Evolutionary conservation across 2,329 filamentous ascomycete genomes (phyloP).

Genomic region (Alternaria gansuensis): DNA sequence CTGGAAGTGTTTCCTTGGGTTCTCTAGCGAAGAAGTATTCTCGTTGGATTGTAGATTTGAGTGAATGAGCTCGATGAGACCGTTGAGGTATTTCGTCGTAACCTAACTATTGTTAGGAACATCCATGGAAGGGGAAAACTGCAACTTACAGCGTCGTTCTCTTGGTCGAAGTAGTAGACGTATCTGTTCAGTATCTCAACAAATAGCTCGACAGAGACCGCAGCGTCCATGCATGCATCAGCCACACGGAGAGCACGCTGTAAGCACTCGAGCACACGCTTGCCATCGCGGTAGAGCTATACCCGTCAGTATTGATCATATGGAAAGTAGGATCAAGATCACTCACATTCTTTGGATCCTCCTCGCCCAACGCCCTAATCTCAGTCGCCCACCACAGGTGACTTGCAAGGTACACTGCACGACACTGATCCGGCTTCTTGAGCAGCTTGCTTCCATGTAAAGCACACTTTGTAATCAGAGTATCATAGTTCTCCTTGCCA

Average conservation of each 20-base stretch:
- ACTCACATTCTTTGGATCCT: conserved; percentile 80
- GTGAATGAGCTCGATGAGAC: conserved; percentile 96
- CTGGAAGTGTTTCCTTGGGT: conserved; percentile 91
- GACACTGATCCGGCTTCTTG: conserved; percentile 97
- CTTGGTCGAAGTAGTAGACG: conserved; percentile 99
- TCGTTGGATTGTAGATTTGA: conserved; percentile 90
- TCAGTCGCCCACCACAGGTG: conserved; percentile 98
- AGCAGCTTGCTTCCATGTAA: conserved; percentile 95
- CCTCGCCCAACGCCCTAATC: conserved; percentile 76
- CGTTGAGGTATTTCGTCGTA: conserved; percentile 97
- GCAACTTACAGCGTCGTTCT: conserved; percentile 84
- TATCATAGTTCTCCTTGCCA: conserved; percentile 97
- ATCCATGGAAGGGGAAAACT: not conserved
- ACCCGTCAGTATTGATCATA: conserved; percentile 19
- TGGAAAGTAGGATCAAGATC: not conserved
- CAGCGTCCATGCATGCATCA: conserved; percentile 98
- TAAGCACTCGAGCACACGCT: conserved; percentile 93
- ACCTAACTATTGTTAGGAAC: conserved; percentile 60
- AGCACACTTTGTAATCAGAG: conserved; percentile 95
- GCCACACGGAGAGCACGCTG: conserved; percentile 95
- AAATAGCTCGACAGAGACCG: conserved; percentile 95
- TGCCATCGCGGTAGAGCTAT: conserved; percentile 91
- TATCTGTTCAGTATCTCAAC: conserved; percentile 98
- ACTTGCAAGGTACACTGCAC: conserved; percentile 94
- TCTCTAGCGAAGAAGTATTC: conserved; percentile 83